Base-by-base conservation (phyloP, 768 basidiomycete species). In the Clathrus columnatus region DNA sequence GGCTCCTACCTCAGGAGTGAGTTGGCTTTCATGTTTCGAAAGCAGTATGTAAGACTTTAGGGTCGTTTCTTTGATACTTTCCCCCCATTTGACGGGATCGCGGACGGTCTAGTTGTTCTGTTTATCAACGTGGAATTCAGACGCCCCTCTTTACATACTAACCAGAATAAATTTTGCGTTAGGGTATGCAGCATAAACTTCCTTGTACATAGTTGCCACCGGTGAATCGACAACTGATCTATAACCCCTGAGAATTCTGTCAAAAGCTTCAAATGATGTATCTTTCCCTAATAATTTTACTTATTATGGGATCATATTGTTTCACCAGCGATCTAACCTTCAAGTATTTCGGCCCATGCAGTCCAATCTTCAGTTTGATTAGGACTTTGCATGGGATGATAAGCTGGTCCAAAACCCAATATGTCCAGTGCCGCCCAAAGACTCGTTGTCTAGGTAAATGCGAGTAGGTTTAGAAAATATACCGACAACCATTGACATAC, bases 101-200 rank as follows among this genome's bases (percentile, higher is more conserved):
- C 51, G 36, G 18, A 26, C 45, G 18, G 51, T 53, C 51, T 53
- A n/a, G n/a, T 6, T 21, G 11, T 21, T 36, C 11, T 36, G 30
- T 32, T 7, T 16, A 32, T 32, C n/a, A 11, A 36, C n/a, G 10
- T 36, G n/a, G n/a, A 36, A n/a, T 8, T 11, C 11, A 36, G 36
- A 36, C n/a, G n/a, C n/a, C n/a, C n/a, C n/a, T n/a, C n/a, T 5
- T 1, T 30, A 16, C 1, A 14, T 30, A 29, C 27, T 7, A 29
- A 53, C 51, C 41, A 53, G 20, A 26, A 53, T 53, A 16, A 42
- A 53, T 44, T 53, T 53, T 16, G 51, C 51, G 26, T 53, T 30
- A 43, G 51, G 51, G 36, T 53, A 53, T 7, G 51, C 51, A 21
- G 32, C 51, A 32, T 53, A 45, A 14, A 53, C 20, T 5, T 53